These are phyloP conservation scores for Plenodomus biglobosus DNA, from an alignment of 2,329 filamentous ascomycete species.

Conservation along the genomic window DNA sequence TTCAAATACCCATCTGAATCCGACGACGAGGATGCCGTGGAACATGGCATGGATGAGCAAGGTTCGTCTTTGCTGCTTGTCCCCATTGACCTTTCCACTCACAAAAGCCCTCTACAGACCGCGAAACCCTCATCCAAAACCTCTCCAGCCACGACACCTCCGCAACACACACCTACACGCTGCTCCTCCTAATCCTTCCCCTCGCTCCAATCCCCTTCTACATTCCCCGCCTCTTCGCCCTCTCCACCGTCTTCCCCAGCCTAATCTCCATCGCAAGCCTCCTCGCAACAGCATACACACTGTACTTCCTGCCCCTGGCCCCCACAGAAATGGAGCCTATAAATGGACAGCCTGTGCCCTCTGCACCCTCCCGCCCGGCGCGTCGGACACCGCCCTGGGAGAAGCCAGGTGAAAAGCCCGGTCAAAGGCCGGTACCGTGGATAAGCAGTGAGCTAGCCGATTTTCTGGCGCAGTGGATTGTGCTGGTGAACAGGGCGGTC, in stretches of 20 bases:
- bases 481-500: conserved; percentile 62
- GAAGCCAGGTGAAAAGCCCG: conserved; percentile 5
- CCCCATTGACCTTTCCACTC: conserved; percentile 1
- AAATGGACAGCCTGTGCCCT: conserved; percentile 7
- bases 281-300: conserved; percentile 61
- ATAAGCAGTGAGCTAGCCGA: conserved; percentile 32
- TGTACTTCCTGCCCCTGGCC: conserved; percentile 59
- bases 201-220: conserved; percentile 59
- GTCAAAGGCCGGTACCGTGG: conserved; percentile 24
- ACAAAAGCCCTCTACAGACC: conserved; percentile 32
- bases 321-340: conserved; percentile 45
- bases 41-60: conserved; percentile 73
- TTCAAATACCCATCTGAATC: conserved; percentile 71
- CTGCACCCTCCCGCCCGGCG: neutral
- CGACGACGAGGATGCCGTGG: conserved; percentile 56
- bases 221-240: conserved; percentile 51
- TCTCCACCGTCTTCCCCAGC: conserved; percentile 48
- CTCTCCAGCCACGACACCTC: conserved; percentile 43
- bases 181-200: conserved; percentile 62
- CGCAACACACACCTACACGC: conserved; percentile 53
- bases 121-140: conserved; percentile 25
- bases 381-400: conserved; percentile 9
- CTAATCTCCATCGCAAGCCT: conserved; percentile 66
- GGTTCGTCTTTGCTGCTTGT: conserved; percentile 50
- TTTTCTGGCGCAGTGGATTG: conserved; percentile 61